Base-by-base conservation (phyloP, 176 grass and related monocot species). In the Puya raimondii region DNA sequence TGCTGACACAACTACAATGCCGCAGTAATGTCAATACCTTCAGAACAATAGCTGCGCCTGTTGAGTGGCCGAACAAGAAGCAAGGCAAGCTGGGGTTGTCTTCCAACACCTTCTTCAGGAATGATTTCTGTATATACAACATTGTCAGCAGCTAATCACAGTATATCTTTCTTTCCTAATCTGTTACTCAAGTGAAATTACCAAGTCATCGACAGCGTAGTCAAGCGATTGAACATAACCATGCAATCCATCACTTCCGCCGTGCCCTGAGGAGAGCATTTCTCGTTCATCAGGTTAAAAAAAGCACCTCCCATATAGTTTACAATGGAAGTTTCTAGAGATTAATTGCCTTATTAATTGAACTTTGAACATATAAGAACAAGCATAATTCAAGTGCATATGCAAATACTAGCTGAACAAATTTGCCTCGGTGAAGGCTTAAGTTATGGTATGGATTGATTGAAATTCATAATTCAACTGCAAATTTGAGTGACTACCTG, bases 161-260 rank as follows among this genome's bases (percentile, higher is more conserved):
- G 11, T 14, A 66, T 13, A 33, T 14, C 64, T 66, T 33, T 16
- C 11, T 48, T 14, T 5, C 7, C 25, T 5, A 26, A 49, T 22
- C 17, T 21, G 10, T 67, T 53, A 14, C 12, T 21, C 13, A 69
- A 56, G 50, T 10, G n/a, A 59, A 5, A 12, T 18, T 69, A 77
- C 75, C 66, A 77, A 47, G 56, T 77, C 75, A 63, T 63, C 42
- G 23, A 77, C 75, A 7, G 75, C 75, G 50, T 77, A 54, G 61
- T 77, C 53, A 27, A 77, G 65, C 11, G 75, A 77, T 69, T 69
- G 75, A 54, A 77, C 75, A 63, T 77, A 77, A n/a, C 75, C 75
- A 69, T 77, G 75, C 75, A 77, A 63, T 0, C 66, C 66, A 69
- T 69, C 75, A 69, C 75, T 77, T 77, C 75, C 75, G 17, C 75